These are phyloP conservation scores for Botrytis cinerea DNA, from an alignment of 2,329 filamentous ascomycete species.

Conservation along the genomic window DNA sequence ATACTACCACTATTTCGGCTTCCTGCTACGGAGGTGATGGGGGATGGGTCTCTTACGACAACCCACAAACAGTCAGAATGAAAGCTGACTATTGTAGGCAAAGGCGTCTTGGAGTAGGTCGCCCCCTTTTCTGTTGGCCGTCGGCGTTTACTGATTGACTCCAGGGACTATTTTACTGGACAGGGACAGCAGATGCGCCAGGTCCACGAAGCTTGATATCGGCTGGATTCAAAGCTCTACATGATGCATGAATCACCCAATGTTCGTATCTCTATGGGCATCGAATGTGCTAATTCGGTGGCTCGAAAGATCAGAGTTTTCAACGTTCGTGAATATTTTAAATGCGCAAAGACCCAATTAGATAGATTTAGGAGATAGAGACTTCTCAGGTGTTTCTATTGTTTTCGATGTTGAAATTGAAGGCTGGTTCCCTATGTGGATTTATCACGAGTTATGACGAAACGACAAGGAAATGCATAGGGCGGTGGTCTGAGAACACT, in stretches of 20 bases:
- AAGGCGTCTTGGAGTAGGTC: constrained; percentile 62
- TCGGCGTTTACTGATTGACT: background rate
- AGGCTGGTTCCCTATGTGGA: background rate
- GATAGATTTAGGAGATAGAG: background rate
- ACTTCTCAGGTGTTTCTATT: background rate
- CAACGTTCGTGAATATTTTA: background rate
- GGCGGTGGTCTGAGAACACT: constrained; percentile 3
- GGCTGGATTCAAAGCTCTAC: constrained; percentile 59
- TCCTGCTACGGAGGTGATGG: constrained; percentile 73
- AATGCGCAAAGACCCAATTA: background rate
- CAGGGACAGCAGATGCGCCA: constrained; percentile 70
- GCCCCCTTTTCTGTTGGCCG: background rate
- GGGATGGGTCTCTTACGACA: constrained; percentile 80
- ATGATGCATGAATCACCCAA: constrained; percentile 38
- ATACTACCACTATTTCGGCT: constrained; percentile 67
- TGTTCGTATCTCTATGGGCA: background rate
- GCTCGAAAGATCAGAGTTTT: background rate
- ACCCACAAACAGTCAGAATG: constrained; percentile 70
- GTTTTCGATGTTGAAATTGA: background rate
- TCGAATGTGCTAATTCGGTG: background rate
- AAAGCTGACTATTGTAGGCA: constrained; percentile 75
- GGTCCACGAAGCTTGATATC: constrained; percentile 59
- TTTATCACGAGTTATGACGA: constrained; percentile 19
- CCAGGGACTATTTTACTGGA: constrained; percentile 79
- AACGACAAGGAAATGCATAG: background rate